Base-by-base conservation (phyloP, 768 basidiomycete species). In the Auriscalpium orientale region DNA sequence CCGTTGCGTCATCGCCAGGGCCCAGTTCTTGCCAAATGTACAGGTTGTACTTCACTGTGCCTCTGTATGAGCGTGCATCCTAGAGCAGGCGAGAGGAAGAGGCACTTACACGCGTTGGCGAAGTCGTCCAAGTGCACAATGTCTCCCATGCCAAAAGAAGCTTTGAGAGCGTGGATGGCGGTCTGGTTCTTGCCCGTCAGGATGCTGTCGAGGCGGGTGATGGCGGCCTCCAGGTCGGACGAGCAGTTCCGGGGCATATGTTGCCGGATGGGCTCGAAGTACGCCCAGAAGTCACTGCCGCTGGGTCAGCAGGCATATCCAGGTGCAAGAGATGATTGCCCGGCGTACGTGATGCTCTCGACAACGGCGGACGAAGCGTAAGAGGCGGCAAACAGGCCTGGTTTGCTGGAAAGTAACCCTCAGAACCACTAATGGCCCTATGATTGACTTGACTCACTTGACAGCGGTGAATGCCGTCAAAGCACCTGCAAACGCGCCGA, bases 211-310 rank as follows among this genome's bases (percentile, higher is more conserved):
- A n/a, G n/a, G n/a, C n/a, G n/a, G n/a, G n/a, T n/a, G n/a, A 89
- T 76, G 16, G 84, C 85, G 6, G 77, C 77, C 65, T 85, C 71
- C 34, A 88, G 76, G 63, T 90, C 88, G 0, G 84, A 77, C 8
- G 85, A 87, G 69, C 88, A 90, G 67, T 90, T 89, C 59, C 64
- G 50, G 2, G 86, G 83, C 84, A 87, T 88, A 62, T 79, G 71
- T 60, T 79, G 72, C 13, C 80, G 80, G 60, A 86, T 79, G 12
- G 86, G 86, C 57, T 87, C 85, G 67, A 85, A 88, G 63, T 88
- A 90, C 59, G 72, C 73, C 84, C 84, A 87, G 64, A 80, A 85
- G 65, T 85, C 74, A 13, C 79, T 79, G 40, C 12, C 13, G 40
- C 22, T 2, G 22, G 5, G 22, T 55, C 11, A 9, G 34, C 33